phyloP scores from a whole-genome alignment of 768 basidiomycete species.

The Grammothele lineata region DNA sequence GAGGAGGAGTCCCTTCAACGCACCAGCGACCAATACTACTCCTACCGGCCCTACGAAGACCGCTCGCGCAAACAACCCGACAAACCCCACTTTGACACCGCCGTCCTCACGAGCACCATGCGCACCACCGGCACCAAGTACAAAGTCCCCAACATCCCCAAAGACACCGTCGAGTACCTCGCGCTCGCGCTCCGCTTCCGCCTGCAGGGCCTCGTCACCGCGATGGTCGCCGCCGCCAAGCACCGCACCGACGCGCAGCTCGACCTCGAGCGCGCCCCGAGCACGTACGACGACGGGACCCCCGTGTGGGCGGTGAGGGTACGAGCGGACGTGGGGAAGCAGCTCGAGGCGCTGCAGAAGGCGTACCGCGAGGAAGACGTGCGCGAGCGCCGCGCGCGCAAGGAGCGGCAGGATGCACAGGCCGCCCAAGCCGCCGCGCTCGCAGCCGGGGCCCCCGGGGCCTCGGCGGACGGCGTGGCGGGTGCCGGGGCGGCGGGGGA shows the following conservation, averaged over 20 bases:
- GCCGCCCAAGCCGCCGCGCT: slow-evolving; percentile 58
- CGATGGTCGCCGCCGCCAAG: slow-evolving; percentile 62
- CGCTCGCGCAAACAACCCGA: slow-evolving; percentile 73
- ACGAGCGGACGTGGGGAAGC: slow-evolving; percentile 75
- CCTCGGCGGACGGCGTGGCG: slow-evolving; percentile 24
- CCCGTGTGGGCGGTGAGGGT: slow-evolving; percentile 85
- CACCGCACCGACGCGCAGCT: slow-evolving; percentile 73
- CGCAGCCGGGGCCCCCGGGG: slow-evolving; percentile 49
- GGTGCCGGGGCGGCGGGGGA: slow-evolving; percentile 33
- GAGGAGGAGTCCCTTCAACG: slow-evolving; percentile 82
- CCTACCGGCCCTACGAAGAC: slow-evolving; percentile 70
- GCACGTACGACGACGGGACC: slow-evolving; percentile 57
- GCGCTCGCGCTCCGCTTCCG: slow-evolving; percentile 76
- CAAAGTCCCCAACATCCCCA: slow-evolving; percentile 61
- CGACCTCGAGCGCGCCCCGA: slow-evolving; percentile 63
- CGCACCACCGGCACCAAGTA: slow-evolving; percentile 63
- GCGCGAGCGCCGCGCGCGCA: slow-evolving; percentile 68
- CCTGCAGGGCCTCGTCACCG: slow-evolving; percentile 61
- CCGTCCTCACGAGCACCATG: slow-evolving; percentile 62
- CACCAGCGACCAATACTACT: slow-evolving; percentile 53
- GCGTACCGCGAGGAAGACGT: slow-evolving; percentile 83
- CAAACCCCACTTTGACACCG: slow-evolving; percentile 66
- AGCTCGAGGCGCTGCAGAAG: slow-evolving; percentile 69
- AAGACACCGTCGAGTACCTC: slow-evolving; percentile 73
- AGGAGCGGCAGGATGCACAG: slow-evolving; percentile 68